These are phyloP conservation scores for Pugionium dolabratum DNA, from an alignment of 345 rosid species.

Conservation along the genomic window DNA sequence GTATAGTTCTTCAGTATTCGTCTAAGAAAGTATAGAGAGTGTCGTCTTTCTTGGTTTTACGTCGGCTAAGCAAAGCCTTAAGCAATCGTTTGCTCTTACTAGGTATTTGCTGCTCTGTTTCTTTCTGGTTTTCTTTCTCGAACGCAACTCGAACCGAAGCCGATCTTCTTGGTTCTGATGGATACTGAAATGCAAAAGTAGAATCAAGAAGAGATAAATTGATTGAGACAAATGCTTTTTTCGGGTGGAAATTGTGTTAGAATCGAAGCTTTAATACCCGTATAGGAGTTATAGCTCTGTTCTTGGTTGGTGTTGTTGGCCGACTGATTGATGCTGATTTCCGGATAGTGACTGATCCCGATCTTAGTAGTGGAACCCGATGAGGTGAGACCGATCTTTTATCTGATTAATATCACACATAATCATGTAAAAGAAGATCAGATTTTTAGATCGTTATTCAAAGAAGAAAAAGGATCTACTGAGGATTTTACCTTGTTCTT, in stretches of 20 bases:
- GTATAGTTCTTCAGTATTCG: slow-evolving; percentile 58
- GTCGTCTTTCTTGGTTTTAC: slow-evolving; percentile 90
- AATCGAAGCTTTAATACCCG: slow-evolving; percentile 48
- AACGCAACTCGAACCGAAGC: slow-evolving; percentile 63
- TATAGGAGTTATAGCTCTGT: slow-evolving; percentile 64
- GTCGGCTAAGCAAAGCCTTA: slow-evolving; percentile 88
- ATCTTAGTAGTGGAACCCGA: slow-evolving; percentile 78
- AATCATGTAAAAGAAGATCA: slow-evolving; percentile 5
- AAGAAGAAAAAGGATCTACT: not conserved
- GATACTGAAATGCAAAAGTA: slow-evolving; percentile 52
- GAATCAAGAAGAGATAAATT: slow-evolving; percentile 4
- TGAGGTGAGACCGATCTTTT: slow-evolving; percentile 71
- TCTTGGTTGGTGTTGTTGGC: slow-evolving; percentile 67
- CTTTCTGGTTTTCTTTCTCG: slow-evolving; percentile 56
- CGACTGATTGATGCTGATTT: slow-evolving; percentile 56
- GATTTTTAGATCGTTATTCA: not conserved
- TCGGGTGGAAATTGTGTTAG: not conserved
- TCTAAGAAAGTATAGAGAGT: slow-evolving; percentile 81
- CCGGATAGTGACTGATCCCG: slow-evolving; percentile 64
- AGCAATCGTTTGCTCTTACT: slow-evolving; percentile 90
- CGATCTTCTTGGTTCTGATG: slow-evolving; percentile 82
- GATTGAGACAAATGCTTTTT: not conserved
- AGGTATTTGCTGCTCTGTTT: slow-evolving; percentile 53
- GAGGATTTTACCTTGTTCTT: slow-evolving; percentile 54
- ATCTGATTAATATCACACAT: slow-evolving; percentile 47